These are phyloP conservation scores for Mimosa bimucronata DNA, from an alignment of 306 rosid genomes.

Conservation along the genomic window DNA sequence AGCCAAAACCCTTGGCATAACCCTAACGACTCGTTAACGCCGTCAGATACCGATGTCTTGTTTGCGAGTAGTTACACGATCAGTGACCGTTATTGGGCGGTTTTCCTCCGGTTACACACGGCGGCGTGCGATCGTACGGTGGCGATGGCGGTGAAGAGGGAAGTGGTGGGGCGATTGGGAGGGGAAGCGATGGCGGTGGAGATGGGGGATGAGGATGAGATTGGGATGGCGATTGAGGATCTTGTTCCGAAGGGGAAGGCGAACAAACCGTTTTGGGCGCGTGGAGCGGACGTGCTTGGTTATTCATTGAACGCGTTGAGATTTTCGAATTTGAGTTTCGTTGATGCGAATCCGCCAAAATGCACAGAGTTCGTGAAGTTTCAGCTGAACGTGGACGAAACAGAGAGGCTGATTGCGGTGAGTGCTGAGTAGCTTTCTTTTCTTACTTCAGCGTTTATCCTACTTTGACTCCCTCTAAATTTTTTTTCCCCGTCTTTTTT, in stretches of 20 bases:
- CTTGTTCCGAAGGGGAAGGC: conserved; percentile 63
- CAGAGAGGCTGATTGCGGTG: conserved; percentile 60
- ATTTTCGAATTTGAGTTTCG: conserved; percentile 59
- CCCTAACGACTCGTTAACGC: background rate
- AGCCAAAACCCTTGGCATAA: conserved; percentile 60
- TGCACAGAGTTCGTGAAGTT: conserved; percentile 60
- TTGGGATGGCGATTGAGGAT: conserved; percentile 64
- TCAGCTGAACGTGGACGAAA: conserved; percentile 47
- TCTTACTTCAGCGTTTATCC: background rate
- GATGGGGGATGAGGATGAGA: conserved; percentile 40
- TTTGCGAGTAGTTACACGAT: conserved; percentile 54
- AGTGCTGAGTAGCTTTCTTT: conserved; percentile 30
- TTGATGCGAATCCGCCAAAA: conserved; percentile 48
- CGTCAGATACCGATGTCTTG: conserved; percentile 48
- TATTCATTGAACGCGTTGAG: conserved; percentile 78
- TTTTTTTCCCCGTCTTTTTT: background rate
- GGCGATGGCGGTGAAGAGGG: conserved; percentile 58
- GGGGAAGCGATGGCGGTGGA: conserved; percentile 36
- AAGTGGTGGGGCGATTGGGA: conserved; percentile 36
- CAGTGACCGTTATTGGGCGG: conserved; percentile 43
- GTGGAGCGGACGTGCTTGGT: conserved; percentile 90
- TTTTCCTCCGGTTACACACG: conserved; percentile 77
- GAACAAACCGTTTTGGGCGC: conserved; percentile 83
- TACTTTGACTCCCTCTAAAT: background rate
- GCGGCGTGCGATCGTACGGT: conserved; percentile 70